phyloP scores from a whole-genome alignment of 805 yeast genomes.

The Suhomyces pyralidae region DNA sequence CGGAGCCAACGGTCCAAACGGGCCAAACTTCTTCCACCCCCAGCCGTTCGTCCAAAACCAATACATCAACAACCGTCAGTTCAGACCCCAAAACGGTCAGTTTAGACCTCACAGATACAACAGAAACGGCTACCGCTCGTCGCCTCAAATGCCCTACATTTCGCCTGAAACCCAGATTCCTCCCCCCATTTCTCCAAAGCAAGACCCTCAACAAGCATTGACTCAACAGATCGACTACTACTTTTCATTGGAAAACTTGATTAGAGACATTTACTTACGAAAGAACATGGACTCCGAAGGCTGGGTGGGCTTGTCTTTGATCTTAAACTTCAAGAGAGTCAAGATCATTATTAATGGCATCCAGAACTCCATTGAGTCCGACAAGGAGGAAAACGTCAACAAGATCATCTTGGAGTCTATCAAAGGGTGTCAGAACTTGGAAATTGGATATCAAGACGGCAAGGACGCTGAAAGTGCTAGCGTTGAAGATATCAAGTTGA shows the following conservation, averaged over 20 bases:
- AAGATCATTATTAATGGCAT: conserved; percentile 48
- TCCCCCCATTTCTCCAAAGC: conserved; percentile 47
- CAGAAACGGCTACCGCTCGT: conserved; percentile 19
- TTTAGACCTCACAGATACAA: conserved; percentile 17
- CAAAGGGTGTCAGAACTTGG: conserved; percentile 51
- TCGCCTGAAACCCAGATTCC: conserved; percentile 28
- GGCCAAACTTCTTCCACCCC: conserved; percentile 25
- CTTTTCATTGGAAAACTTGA: conserved; percentile 81
- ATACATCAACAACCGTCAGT: conserved; percentile 27
- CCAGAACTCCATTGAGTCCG: conserved; percentile 29
- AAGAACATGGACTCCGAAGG: conserved; percentile 78
- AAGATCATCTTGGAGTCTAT: conserved; percentile 51
- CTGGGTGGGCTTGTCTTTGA: conserved; percentile 58
- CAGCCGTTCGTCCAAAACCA: conserved; percentile 26
- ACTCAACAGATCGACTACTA: conserved; percentile 80
- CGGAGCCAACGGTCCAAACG: neutral
- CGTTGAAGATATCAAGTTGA: conserved; percentile 51
- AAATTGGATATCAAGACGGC: conserved; percentile 38
- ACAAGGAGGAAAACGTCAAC: conserved; percentile 21
- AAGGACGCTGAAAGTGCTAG: conserved; percentile 27
- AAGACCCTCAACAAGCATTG: conserved; percentile 44
- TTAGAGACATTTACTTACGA: conserved; percentile 80
- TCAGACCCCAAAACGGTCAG: conserved; percentile 17
- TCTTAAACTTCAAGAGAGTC: conserved; percentile 75
- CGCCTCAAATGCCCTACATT: conserved; percentile 10